Conservation (phyloP, 805 yeast genomes). For the Helenozyma rhizophorensis region DNA sequence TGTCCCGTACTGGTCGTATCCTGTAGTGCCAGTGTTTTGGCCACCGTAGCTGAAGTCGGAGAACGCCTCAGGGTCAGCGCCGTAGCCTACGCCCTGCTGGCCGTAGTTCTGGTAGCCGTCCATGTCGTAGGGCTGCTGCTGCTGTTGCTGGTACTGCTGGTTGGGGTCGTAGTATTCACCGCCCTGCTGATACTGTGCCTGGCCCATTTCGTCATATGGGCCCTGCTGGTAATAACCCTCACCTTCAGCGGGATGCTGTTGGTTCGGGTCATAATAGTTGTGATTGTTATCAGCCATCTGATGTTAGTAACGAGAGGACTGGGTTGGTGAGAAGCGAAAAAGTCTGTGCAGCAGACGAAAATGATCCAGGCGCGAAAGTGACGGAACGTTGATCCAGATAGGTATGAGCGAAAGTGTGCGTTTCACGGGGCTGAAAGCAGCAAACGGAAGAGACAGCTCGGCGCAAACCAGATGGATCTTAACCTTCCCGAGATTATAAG, state of each 20-base stretch:
- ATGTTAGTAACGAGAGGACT: conserved; percentile 20
- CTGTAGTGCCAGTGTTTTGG: conserved; percentile 53
- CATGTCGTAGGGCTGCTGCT: conserved; percentile 47
- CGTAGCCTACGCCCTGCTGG: conserved; percentile 25
- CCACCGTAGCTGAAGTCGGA: conserved; percentile 63
- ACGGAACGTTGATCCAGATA: background rate
- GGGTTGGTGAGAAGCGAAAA: conserved; percentile 4
- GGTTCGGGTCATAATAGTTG: conserved; percentile 36
- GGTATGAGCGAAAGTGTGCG: conserved; percentile 1
- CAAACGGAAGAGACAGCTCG: no score
- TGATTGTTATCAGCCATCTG: conserved; percentile 56
- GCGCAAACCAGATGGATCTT: no score
- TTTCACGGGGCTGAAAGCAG: background rate
- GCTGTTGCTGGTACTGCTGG: conserved; percentile 37
- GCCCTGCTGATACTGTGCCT: conserved; percentile 28
- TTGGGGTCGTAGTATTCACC: conserved; percentile 48
- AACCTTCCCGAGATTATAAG: no score
- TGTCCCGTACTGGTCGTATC: conserved; percentile 63
- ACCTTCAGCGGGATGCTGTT: conserved; percentile 21
- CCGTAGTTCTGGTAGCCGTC: conserved; percentile 43
- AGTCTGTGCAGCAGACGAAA: background rate
- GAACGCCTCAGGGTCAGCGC: conserved; percentile 57
- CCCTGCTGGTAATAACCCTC: conserved; percentile 36
- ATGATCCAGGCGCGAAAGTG: background rate
- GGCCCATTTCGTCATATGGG: conserved; percentile 34